Evolutionary conservation across 2,329 filamentous ascomycete genomes (phyloP).

Genomic region (Colletotrichum eremochloae): DNA sequence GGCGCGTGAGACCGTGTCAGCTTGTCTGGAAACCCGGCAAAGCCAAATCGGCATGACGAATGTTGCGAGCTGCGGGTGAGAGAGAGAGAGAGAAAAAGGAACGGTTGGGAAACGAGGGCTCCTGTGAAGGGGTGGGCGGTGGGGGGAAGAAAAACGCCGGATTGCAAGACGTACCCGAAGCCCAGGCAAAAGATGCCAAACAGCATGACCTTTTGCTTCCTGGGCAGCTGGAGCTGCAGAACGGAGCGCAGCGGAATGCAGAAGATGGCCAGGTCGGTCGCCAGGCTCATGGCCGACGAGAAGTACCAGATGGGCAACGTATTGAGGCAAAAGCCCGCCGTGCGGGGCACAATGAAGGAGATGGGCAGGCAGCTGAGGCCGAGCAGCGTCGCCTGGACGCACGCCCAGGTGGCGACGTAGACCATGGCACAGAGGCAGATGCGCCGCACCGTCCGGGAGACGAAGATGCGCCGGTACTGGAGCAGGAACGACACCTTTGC

Average conservation of each 20-base stretch:
- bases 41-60: too few species aligned
- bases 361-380: slow-evolving; percentile 48
- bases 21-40: not conserved
- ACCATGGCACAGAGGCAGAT: slow-evolving; percentile 49
- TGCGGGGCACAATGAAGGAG: slow-evolving; percentile 45
- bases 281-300: slow-evolving; percentile 48
- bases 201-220: slow-evolving; percentile 48
- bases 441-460: slow-evolving; percentile 42
- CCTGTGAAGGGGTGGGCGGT: too few species aligned
- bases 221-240: slow-evolving; percentile 45
- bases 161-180: slow-evolving; percentile 48
- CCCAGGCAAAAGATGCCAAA: slow-evolving; percentile 49
- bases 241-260: slow-evolving; percentile 48
- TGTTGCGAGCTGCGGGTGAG: too few species aligned
- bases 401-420: slow-evolving; percentile 47
- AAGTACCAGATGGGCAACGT: slow-evolving; percentile 51
- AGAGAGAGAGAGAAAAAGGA: too few species aligned
- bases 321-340: slow-evolving; percentile 47
- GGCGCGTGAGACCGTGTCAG: not conserved
- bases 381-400: slow-evolving; percentile 46
- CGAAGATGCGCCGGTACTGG: slow-evolving; percentile 52
- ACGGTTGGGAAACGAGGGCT: too few species aligned
- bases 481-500: slow-evolving; percentile 51
- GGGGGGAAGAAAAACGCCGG: too few species aligned
- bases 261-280: slow-evolving; percentile 48